These are phyloP conservation scores for Coniella lustricola DNA, from an alignment of 2,329 filamentous ascomycete species.

Conservation along the genomic window DNA sequence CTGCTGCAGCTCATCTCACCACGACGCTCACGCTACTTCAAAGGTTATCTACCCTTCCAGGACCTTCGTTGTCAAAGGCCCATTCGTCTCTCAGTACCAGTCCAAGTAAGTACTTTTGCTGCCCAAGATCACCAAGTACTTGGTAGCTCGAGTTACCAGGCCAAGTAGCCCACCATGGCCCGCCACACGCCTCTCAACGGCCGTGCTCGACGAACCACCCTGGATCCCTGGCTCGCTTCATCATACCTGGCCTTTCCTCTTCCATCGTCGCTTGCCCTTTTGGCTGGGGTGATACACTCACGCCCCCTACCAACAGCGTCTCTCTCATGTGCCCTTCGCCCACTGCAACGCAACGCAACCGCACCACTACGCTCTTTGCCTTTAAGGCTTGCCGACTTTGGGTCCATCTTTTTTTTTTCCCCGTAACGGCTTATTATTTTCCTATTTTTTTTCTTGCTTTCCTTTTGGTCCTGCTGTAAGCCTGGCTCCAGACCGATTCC, in stretches of 20 bases:
- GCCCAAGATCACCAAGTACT: too few relatives aligned
- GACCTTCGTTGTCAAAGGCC: too few relatives aligned
- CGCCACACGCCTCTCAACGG: neutral
- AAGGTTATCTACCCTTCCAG: neutral
- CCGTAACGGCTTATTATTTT: slow-evolving; percentile 7
- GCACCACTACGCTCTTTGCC: slow-evolving; percentile 2
- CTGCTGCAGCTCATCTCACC: too few relatives aligned
- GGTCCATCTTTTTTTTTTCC: slow-evolving; percentile 17
- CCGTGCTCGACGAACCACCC: slow-evolving; percentile 9
- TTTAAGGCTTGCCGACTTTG: slow-evolving; percentile 20
- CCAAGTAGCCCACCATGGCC: slow-evolving; percentile 2
- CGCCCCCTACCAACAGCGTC: slow-evolving; percentile 5
- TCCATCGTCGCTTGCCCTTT: slow-evolving; percentile 7
- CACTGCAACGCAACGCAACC: slow-evolving; percentile 8
- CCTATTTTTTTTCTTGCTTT: slow-evolving; percentile 15
- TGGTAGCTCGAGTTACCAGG: too few relatives aligned
- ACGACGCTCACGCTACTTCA: slow-evolving; percentile 2
- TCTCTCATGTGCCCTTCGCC: slow-evolving; percentile 11
- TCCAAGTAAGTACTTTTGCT: too few relatives aligned
- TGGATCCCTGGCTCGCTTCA: slow-evolving; percentile 11
- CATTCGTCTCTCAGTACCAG: too few relatives aligned
- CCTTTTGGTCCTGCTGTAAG: slow-evolving; percentile 13
- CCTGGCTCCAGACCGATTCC: slow-evolving; percentile 14
- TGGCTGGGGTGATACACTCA: slow-evolving; percentile 14
- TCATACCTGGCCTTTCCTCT: slow-evolving; percentile 11